Percentiles rank a stretch among this genome's conserved stretches.
Conservation (phyloP, 805 yeast genomes). For the Candida maris region DNA sequence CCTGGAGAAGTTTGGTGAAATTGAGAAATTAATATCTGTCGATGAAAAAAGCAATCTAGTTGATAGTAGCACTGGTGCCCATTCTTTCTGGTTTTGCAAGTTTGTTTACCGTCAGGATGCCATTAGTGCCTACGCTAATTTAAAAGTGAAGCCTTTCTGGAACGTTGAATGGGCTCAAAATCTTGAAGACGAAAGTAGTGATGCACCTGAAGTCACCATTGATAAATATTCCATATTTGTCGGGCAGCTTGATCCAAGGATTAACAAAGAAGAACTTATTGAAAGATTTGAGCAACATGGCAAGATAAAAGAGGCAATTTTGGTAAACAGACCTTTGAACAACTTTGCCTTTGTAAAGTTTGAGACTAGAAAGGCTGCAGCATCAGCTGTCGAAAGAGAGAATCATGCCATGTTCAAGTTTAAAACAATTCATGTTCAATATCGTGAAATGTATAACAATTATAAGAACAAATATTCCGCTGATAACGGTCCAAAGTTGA, state of each 20-base stretch:
- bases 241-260: constrained; percentile 61
- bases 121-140: constrained; percentile 72
- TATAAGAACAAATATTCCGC: constrained; percentile 29
- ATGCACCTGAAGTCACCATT: constrained; percentile 41
- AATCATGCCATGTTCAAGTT: constrained; percentile 73
- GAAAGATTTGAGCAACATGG: constrained; percentile 70
- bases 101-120: constrained; percentile 86
- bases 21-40: constrained; percentile 59
- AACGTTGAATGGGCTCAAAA: constrained; percentile 85
- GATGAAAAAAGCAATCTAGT: constrained; percentile 30
- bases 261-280: constrained; percentile 50
- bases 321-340: constrained; percentile 48
- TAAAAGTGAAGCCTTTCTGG: constrained; percentile 53
- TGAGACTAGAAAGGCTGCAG: constrained; percentile 67
- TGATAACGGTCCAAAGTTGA: constrained; percentile 25
- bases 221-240: constrained; percentile 76
- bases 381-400: constrained; percentile 80
- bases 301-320: constrained; percentile 49
- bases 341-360: constrained; percentile 74
- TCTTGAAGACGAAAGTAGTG: constrained; percentile 47
- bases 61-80: constrained; percentile 14
- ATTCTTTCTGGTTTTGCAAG: constrained; percentile 62
- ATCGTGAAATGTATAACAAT: constrained; percentile 54
- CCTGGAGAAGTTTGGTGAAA: constrained; percentile 62
- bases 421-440: constrained; percentile 82